Evolutionary conservation across 2,329 filamentous ascomycete genomes (phyloP).

Genomic region (Magnaporthiopsis rhizophila): DNA sequence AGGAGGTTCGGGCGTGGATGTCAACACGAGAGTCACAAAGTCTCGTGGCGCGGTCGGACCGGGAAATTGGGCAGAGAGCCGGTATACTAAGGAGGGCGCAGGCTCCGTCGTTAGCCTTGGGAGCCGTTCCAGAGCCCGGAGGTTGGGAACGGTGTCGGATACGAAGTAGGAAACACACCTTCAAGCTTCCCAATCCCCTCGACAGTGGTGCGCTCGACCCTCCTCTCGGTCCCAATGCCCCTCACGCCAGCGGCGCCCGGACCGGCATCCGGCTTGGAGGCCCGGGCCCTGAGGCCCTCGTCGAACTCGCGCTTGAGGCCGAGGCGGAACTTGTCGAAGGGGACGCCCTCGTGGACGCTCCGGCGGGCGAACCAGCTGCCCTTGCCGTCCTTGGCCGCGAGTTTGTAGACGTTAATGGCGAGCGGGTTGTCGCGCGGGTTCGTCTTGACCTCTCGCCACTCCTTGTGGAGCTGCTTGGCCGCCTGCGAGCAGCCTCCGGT

Average conservation of each 20-base stretch:
- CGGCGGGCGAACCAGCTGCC: slow-evolving; percentile 85
- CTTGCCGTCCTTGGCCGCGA: no score
- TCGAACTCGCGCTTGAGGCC: slow-evolving; percentile 73
- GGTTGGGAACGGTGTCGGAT: no score
- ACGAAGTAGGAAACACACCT: no score
- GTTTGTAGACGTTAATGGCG: slow-evolving; percentile 71
- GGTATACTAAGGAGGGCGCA: no score
- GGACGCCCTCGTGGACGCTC: slow-evolving; percentile 71
- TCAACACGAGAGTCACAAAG: slow-evolving; percentile 74
- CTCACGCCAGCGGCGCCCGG: slow-evolving; percentile 69
- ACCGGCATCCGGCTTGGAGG: slow-evolving; percentile 37
- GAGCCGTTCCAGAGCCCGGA: no score
- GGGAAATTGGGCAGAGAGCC: slow-evolving; percentile 82
- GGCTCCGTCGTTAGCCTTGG: no score
- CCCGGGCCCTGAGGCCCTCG: slow-evolving; percentile 59
- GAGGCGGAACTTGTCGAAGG: slow-evolving; percentile 69
- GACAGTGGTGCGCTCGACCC: slow-evolving; percentile 54
- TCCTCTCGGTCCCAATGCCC: slow-evolving; percentile 75
- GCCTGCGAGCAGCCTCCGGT: slow-evolving; percentile 29
- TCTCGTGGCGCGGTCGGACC: slow-evolving; percentile 82
- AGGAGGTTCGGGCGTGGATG: slow-evolving; percentile 18
- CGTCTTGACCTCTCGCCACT: slow-evolving; percentile 82
- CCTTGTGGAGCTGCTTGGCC: slow-evolving; percentile 56
- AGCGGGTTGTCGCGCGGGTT: slow-evolving; percentile 66
- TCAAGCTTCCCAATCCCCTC: slow-evolving; percentile 55